Conservation (phyloP, 2,329 filamentous ascomycete species). For the Xylariales sp. region DNA sequence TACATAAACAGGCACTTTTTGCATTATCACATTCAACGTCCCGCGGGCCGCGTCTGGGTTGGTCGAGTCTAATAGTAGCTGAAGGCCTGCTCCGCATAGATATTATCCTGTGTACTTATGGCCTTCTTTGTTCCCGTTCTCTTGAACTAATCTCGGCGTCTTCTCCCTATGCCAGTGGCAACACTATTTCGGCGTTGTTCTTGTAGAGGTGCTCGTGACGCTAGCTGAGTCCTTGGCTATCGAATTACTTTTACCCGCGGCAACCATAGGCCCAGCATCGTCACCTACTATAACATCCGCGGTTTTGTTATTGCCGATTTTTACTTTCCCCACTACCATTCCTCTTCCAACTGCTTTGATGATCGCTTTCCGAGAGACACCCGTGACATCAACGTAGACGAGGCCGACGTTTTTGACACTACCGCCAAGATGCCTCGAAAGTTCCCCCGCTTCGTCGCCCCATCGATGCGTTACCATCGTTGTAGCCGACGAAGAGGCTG, state of each 20-base stretch:
- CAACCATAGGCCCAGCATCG: slow-evolving; percentile 57
- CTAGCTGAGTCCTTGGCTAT: slow-evolving; percentile 41
- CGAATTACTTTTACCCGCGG: slow-evolving; percentile 36
- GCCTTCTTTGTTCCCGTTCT: background rate
- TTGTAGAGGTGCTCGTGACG: slow-evolving; percentile 38
- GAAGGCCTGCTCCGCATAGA: background rate
- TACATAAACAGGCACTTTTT: background rate
- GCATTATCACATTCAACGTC: background rate
- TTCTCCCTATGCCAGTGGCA: background rate
- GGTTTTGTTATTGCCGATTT: slow-evolving; percentile 71
- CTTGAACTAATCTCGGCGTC: background rate
- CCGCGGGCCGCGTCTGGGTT: background rate
- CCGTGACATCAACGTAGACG: slow-evolving; percentile 96
- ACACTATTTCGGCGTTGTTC: slow-evolving; percentile 38
- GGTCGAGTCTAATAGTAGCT: background rate
- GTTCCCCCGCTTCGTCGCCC: slow-evolving; percentile 83
- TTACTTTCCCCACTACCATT: slow-evolving; percentile 89
- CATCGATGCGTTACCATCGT: slow-evolving; percentile 91
- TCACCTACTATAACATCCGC: slow-evolving; percentile 73
- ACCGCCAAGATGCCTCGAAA: slow-evolving; percentile 80
- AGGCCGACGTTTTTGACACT: slow-evolving; percentile 96
- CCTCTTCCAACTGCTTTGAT: slow-evolving; percentile 96
- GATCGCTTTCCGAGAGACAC: slow-evolving; percentile 88
- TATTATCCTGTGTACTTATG: slow-evolving; percentile 11
- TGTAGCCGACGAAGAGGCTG: slow-evolving; percentile 81